These are phyloP conservation scores for Parachlorella kessleri DNA, from an alignment of 139 green algal species.

Conservation along the genomic window DNA sequence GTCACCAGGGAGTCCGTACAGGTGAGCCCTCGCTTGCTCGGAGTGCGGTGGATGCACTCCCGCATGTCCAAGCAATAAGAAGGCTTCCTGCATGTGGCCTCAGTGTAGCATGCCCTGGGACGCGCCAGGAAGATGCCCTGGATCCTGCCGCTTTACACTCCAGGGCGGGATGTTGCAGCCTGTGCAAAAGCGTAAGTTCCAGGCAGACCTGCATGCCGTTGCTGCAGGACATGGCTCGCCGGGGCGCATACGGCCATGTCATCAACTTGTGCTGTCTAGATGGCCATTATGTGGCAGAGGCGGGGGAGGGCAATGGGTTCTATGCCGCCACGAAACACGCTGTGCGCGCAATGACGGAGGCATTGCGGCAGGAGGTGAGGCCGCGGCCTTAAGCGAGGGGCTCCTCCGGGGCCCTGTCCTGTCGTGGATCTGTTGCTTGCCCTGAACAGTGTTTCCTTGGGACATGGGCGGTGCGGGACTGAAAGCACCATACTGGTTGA, in stretches of 20 bases:
- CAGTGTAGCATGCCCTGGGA: not conserved
- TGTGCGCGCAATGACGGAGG: slow-evolving; percentile 62
- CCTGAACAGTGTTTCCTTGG: too few species aligned
- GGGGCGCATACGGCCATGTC: slow-evolving; percentile 69
- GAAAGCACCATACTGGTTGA: too few species aligned
- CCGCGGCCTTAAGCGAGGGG: too few species aligned
- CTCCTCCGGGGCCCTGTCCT: too few species aligned
- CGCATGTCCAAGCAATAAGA: not conserved
- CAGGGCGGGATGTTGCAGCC: too few species aligned
- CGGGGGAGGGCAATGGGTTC: slow-evolving; percentile 32
- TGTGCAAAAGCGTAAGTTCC: not conserved
- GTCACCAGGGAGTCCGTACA: slow-evolving; percentile 68
- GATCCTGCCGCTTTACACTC: too few species aligned
- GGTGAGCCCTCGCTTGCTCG: slow-evolving; percentile 19
- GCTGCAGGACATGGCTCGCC: slow-evolving; percentile 68
- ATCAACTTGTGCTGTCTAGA: slow-evolving; percentile 75
- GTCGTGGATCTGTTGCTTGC: too few species aligned
- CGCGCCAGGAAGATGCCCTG: too few species aligned
- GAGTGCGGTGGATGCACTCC: not conserved
- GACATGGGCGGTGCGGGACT: too few species aligned
- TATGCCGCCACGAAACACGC: slow-evolving; percentile 62
- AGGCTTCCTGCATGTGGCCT: not conserved
- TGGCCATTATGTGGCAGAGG: slow-evolving; percentile 67
- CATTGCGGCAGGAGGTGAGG: slow-evolving; percentile 69
- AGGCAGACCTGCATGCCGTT: not conserved